Conservation (phyloP, 2,329 filamentous ascomycete species). For the Penicillium decumbens region DNA sequence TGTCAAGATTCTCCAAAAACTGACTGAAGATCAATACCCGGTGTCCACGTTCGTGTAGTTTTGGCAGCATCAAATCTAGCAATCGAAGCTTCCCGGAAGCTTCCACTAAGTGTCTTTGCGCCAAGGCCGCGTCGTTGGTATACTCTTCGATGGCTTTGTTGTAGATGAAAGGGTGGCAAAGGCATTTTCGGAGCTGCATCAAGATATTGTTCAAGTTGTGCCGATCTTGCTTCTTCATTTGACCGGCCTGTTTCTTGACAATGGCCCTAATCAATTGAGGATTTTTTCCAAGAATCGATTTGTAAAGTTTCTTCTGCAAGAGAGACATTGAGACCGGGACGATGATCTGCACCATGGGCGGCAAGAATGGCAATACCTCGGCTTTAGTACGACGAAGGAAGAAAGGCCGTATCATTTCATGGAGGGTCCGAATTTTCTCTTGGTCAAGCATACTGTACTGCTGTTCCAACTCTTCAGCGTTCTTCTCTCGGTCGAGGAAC, state of each 20-base stretch:
- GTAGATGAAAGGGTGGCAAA: slow-evolving; percentile 96
- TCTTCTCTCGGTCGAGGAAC: slow-evolving; percentile 70
- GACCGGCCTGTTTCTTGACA: slow-evolving; percentile 61
- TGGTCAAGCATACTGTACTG: slow-evolving; percentile 74
- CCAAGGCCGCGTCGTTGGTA: slow-evolving; percentile 54
- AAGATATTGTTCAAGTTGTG: slow-evolving; percentile 88
- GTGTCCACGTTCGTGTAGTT: slow-evolving; percentile 77
- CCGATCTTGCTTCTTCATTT: slow-evolving; percentile 63
- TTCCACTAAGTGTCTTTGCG: slow-evolving; percentile 79
- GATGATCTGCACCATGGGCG: slow-evolving; percentile 91
- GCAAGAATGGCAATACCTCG: slow-evolving; percentile 84
- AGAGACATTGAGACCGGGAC: slow-evolving; percentile 92
- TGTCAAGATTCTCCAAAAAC: slow-evolving; percentile 79
- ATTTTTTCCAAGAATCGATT: slow-evolving; percentile 87
- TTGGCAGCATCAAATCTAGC: slow-evolving; percentile 79
- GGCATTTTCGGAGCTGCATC: slow-evolving; percentile 87
- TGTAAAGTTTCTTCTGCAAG: slow-evolving; percentile 89
- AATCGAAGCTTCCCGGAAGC: slow-evolving; percentile 86
- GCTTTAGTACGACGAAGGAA: slow-evolving; percentile 78
- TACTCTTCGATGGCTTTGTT: slow-evolving; percentile 84
- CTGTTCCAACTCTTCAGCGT: slow-evolving; percentile 69
- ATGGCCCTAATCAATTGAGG: slow-evolving; percentile 83
- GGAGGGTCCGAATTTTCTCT: slow-evolving; percentile 74
- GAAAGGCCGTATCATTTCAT: slow-evolving; percentile 72
- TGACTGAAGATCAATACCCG: slow-evolving; percentile 94